These are phyloP conservation scores for Bipolaris cookei DNA, from an alignment of 2,329 filamentous ascomycete species.

Conservation along the genomic window DNA sequence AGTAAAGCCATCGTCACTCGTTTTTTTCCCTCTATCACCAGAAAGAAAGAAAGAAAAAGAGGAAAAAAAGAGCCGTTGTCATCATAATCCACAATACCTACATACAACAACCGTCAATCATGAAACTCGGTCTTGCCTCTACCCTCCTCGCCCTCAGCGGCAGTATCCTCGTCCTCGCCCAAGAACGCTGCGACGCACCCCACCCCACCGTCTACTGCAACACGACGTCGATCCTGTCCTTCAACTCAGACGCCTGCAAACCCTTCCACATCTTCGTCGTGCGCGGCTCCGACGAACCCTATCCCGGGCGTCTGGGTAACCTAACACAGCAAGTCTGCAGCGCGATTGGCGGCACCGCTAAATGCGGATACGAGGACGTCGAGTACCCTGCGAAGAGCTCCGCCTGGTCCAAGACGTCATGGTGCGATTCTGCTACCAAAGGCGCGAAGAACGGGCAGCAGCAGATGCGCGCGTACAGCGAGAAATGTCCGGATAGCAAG, in stretches of 20 bases:
- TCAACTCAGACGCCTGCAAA: slow-evolving; percentile 29
- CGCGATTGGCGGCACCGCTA: slow-evolving; percentile 20
- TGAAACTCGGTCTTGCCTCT: slow-evolving; percentile 18
- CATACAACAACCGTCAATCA: slow-evolving; percentile 7
- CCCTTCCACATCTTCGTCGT: slow-evolving; percentile 37
- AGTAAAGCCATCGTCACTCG: too few species aligned
- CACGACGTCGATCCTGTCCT: slow-evolving; percentile 32
- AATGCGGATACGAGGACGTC: slow-evolving; percentile 37
- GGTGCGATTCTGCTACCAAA: slow-evolving; percentile 36
- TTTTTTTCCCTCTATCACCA: not conserved
- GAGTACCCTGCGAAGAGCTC: slow-evolving; percentile 39
- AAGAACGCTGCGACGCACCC: slow-evolving; percentile 34
- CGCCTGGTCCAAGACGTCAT: slow-evolving; percentile 29
- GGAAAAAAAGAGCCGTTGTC: too few species aligned
- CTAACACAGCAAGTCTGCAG: slow-evolving; percentile 32
- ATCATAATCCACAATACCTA: not conserved
- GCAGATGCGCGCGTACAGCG: slow-evolving; percentile 33
- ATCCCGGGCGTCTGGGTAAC: slow-evolving; percentile 36
- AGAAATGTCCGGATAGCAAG: slow-evolving; percentile 38
- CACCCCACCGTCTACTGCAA: slow-evolving; percentile 31
- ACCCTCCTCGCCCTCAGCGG: slow-evolving; percentile 16
- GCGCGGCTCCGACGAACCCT: slow-evolving; percentile 40
- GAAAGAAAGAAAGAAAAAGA: too few species aligned
- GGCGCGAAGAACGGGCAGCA: slow-evolving; percentile 32
- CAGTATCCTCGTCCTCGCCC: slow-evolving; percentile 21